phyloP scores from a whole-genome alignment of 2,329 filamentous ascomycete genomes.

The Botrytis porri region DNA sequence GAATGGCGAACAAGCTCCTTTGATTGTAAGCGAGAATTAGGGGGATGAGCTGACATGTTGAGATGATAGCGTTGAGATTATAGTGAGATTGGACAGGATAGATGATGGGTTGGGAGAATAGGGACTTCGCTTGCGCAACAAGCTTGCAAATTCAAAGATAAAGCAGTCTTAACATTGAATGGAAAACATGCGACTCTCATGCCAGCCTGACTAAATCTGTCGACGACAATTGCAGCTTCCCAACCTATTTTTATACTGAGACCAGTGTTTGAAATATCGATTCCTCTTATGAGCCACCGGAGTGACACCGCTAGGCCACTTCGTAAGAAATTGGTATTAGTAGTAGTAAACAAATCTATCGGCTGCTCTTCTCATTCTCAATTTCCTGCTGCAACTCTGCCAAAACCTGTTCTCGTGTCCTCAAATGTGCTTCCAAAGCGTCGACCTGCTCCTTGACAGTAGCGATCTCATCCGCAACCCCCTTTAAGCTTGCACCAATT shows the following conservation, averaged over 20 bases:
- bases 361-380: conserved; percentile 73
- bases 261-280: neutral
- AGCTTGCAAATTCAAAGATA: neutral
- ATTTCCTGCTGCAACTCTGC: conserved; percentile 77
- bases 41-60: neutral
- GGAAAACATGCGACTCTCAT: neutral
- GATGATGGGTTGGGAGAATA: neutral
- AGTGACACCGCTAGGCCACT: conserved; percentile 15
- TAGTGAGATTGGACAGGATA: neutral
- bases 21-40: neutral
- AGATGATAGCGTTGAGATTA: neutral
- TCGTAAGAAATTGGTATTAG: conserved; percentile 18
- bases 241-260: neutral
- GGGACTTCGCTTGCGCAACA: neutral
- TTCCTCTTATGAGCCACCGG: neutral
- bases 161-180: neutral
- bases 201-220: neutral
- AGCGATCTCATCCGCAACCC: conserved; percentile 79
- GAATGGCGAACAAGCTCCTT: neutral
- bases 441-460: conserved; percentile 94
- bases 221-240: neutral
- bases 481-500: conserved; percentile 69
- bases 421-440: conserved; percentile 78
- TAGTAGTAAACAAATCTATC: conserved; percentile 36
- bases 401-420: conserved; percentile 70